A percentile compares a stretch with the other conserved stretches of the same genome.
These are phyloP conservation scores for Gamsiella multidivaricata DNA, from an alignment of 192 early-diverging fungal species.

Conservation along the genomic window DNA sequence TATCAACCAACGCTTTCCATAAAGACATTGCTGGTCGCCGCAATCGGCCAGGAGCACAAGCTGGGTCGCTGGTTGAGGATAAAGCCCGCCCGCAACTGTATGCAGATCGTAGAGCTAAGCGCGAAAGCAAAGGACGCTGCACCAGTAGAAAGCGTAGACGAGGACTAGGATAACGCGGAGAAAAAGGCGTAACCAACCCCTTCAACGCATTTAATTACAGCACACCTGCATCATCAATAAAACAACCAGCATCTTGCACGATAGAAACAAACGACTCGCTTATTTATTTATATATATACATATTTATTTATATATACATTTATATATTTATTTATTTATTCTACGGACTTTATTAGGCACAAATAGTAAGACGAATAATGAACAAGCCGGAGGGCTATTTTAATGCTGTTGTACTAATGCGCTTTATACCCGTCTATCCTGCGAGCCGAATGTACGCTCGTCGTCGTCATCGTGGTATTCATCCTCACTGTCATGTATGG, in stretches of 20 bases:
- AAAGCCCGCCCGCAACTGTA: slow-evolving; percentile 80
- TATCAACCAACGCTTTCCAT: slow-evolving; percentile 52
- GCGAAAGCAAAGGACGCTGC: slow-evolving; percentile 34
- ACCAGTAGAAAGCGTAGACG: slow-evolving; percentile 5
- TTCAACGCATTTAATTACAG: not conserved
- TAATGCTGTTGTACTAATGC: not conserved
- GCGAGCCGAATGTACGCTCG: not conserved
- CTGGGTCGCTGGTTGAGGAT: slow-evolving; percentile 90
- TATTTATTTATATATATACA: not conserved
- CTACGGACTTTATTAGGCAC: too few species aligned
- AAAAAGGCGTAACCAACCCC: slow-evolving; percentile 3
- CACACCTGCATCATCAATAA: slow-evolving; percentile 10
- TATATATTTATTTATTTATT: too few species aligned
- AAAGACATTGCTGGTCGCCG: slow-evolving; percentile 70
- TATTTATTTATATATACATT: not conserved
- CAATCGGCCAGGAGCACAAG: slow-evolving; percentile 89
- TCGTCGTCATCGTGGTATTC: slow-evolving; percentile 35
- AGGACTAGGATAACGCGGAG: slow-evolving; percentile 16
- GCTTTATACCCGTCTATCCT: not conserved
- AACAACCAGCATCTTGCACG: slow-evolving; percentile 4
- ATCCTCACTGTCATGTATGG: slow-evolving; percentile 53
- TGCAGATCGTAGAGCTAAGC: slow-evolving; percentile 74
- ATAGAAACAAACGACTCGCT: not conserved
- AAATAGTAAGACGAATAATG: too few species aligned
- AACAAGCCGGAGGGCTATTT: too few species aligned